Evolutionary conservation across 1,284 basidiomycete genomes (phyloP).

Genomic region (Heterobasidion annosum): DNA sequence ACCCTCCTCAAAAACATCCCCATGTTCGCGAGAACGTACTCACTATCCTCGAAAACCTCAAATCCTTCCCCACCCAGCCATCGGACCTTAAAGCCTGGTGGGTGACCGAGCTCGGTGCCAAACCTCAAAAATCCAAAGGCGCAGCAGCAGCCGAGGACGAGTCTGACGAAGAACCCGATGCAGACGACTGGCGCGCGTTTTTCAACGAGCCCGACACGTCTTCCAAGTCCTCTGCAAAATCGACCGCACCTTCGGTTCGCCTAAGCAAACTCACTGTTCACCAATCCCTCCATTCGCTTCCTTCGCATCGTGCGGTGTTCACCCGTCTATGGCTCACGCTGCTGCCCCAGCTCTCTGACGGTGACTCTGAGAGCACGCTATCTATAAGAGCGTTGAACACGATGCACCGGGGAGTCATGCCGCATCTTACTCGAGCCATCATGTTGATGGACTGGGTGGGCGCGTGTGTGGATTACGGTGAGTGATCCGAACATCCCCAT

Average conservation of each 20-base stretch:
- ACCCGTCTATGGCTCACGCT: constrained; percentile 72
- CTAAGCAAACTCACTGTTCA: constrained; percentile 61
- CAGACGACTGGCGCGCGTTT: constrained; percentile 74
- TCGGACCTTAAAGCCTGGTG: constrained; percentile 83
- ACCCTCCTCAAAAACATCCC: constrained; percentile 24
- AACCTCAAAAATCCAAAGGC: constrained; percentile 45
- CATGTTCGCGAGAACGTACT: constrained; percentile 58
- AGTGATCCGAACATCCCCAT: constrained; percentile 9
- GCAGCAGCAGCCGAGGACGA: constrained; percentile 23
- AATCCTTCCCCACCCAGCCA: constrained; percentile 72
- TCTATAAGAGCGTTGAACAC: constrained; percentile 62
- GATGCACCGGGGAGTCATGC: constrained; percentile 80
- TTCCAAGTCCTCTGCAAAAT: constrained; percentile 17
- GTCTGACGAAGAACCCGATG: constrained; percentile 26
- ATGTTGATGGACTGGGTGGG: constrained; percentile 94
- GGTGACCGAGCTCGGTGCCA: constrained; percentile 62
- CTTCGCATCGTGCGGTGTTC: constrained; percentile 72
- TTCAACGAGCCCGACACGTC: constrained; percentile 55
- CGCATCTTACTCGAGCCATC: constrained; percentile 73
- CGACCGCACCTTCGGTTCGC: constrained; percentile 31
- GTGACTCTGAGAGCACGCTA: constrained; percentile 20
- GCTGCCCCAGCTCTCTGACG: constrained; percentile 45
- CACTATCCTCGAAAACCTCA: constrained; percentile 68
- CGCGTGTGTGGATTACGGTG: constrained; percentile 78
- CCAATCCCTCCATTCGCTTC: constrained; percentile 65